Percentiles rank a stretch among this genome's conserved stretches.
These are phyloP conservation scores for Aspergillus niger DNA, from an alignment of 2,329 filamentous ascomycete species.

Conservation along the genomic window DNA sequence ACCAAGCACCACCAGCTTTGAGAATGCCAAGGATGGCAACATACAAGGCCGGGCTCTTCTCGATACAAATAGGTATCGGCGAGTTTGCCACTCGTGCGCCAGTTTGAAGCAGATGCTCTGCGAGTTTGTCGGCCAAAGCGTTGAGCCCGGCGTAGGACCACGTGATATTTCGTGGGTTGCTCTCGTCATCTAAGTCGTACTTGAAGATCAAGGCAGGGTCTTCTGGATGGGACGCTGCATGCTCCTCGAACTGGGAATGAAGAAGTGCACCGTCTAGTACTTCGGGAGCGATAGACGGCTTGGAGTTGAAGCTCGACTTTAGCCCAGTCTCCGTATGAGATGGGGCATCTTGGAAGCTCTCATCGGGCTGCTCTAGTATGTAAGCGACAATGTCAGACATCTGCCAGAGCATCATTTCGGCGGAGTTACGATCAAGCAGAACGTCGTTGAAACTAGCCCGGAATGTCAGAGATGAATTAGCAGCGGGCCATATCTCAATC, in stretches of 20 bases:
- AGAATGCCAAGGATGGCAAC: constrained; percentile 46
- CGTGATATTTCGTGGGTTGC: constrained; percentile 21
- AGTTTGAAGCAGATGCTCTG: constrained; percentile 28
- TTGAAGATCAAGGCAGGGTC: constrained; percentile 33
- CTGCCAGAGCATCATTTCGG: constrained; percentile 30
- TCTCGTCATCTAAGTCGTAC: constrained; percentile 26
- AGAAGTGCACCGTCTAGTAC: constrained; percentile 22
- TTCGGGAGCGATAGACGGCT: constrained; percentile 13
- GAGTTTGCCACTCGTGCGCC: constrained; percentile 28
- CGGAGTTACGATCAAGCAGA: constrained; percentile 26
- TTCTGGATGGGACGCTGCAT: constrained; percentile 28
- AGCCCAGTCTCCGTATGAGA: constrained; percentile 15
- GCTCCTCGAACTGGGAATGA: constrained; percentile 33
- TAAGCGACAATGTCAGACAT: constrained; percentile 30
- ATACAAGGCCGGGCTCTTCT: constrained; percentile 41
- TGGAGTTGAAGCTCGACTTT: constrained; percentile 26
- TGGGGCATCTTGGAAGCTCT: constrained; percentile 21
- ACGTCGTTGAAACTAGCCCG: constrained; percentile 31
- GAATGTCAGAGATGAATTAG: constrained; percentile 27
- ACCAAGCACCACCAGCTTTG: constrained; percentile 48
- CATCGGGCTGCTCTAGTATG: constrained; percentile 27
- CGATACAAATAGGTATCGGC: constrained; percentile 43
- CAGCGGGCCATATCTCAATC: constrained; percentile 33
- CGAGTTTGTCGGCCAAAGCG: constrained; percentile 35
- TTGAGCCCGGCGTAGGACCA: constrained; percentile 43